Conservation (phyloP, 805 yeast genomes). For the Ogataea chonburiensis region DNA sequence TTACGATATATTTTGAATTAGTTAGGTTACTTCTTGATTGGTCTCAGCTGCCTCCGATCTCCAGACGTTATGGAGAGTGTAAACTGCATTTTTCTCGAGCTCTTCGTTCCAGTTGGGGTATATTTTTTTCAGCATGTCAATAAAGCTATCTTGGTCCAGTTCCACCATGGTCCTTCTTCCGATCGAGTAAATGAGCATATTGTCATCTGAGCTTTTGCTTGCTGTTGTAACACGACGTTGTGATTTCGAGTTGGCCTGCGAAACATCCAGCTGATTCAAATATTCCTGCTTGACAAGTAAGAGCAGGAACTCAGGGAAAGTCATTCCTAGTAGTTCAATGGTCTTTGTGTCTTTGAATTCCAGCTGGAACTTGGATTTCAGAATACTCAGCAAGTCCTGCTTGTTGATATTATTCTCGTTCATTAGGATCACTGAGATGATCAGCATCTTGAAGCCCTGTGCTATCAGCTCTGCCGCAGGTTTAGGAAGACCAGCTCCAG, state of each 20-base stretch:
- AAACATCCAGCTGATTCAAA: slow-evolving; percentile 24
- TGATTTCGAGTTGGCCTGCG: slow-evolving; percentile 13
- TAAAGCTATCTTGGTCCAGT: slow-evolving; percentile 25
- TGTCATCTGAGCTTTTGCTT: slow-evolving; percentile 23
- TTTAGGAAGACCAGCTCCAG: slow-evolving; percentile 25
- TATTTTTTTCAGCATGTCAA: slow-evolving; percentile 26
- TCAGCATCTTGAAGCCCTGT: slow-evolving; percentile 30
- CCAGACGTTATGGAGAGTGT: slow-evolving; percentile 27
- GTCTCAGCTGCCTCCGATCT: slow-evolving; percentile 3
- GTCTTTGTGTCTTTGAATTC: slow-evolving; percentile 23
- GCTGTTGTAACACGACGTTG: slow-evolving; percentile 9
- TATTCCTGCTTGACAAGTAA: slow-evolving; percentile 30
- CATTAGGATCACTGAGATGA: slow-evolving; percentile 27
- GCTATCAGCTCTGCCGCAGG: slow-evolving; percentile 24
- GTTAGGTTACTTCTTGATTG: not conserved
- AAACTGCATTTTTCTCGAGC: slow-evolving; percentile 26
- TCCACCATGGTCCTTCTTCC: slow-evolving; percentile 33
- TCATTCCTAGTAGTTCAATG: slow-evolving; percentile 21
- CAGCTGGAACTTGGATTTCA: slow-evolving; percentile 26
- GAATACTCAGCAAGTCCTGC: slow-evolving; percentile 26
- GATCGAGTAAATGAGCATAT: slow-evolving; percentile 25
- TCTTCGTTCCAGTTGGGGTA: slow-evolving; percentile 33
- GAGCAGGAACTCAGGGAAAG: slow-evolving; percentile 24
- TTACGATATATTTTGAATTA: not conserved
- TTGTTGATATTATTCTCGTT: slow-evolving; percentile 30